A percentile compares a stretch with the other conserved stretches of the same genome.
Conservation (phyloP, 2,329 filamentous ascomycete genomes). For the Neophaeococcomyces mojaviensis region DNA sequence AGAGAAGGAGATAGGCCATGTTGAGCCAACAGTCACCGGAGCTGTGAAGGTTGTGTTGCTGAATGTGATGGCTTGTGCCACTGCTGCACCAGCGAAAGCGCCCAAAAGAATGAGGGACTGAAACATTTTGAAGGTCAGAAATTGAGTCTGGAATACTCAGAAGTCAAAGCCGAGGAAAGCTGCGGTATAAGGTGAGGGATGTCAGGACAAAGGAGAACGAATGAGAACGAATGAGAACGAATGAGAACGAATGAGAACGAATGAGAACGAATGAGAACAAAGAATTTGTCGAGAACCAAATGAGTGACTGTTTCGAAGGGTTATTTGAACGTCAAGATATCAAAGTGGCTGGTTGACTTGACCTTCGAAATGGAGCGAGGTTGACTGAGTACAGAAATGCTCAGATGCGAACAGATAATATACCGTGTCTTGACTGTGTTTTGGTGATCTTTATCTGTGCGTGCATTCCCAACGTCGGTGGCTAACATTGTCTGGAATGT, state of each 20-base stretch:
- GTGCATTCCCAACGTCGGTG: slow-evolving; percentile 1
- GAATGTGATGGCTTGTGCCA: slow-evolving; percentile 15
- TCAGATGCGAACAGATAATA: neutral
- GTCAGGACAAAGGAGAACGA: neutral
- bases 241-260: no score
- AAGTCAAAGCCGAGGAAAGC: neutral
- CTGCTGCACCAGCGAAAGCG: slow-evolving; percentile 13
- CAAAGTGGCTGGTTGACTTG: neutral
- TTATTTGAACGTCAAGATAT: no score
- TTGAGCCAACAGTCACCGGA: slow-evolving; percentile 14
- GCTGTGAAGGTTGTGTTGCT: slow-evolving; percentile 14
- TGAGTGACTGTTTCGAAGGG: slow-evolving; percentile 6
- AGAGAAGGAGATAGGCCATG: slow-evolving; percentile 18
- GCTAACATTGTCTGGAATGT: neutral
- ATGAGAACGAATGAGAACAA: neutral
- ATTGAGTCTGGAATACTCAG: neutral
- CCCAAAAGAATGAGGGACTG: slow-evolving; percentile 10
- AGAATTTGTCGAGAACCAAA: neutral
- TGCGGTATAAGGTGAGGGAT: neutral
- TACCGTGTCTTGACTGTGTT: slow-evolving; percentile 2
- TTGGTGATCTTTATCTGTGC: slow-evolving; percentile 5
- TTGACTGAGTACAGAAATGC: neutral
- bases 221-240: no score
- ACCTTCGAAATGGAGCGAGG: neutral
- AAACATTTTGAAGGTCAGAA: slow-evolving; percentile 1